Evolutionary conservation across 306 rosid genomes (phyloP).

Genomic region (Trifolium dubium): DNA sequence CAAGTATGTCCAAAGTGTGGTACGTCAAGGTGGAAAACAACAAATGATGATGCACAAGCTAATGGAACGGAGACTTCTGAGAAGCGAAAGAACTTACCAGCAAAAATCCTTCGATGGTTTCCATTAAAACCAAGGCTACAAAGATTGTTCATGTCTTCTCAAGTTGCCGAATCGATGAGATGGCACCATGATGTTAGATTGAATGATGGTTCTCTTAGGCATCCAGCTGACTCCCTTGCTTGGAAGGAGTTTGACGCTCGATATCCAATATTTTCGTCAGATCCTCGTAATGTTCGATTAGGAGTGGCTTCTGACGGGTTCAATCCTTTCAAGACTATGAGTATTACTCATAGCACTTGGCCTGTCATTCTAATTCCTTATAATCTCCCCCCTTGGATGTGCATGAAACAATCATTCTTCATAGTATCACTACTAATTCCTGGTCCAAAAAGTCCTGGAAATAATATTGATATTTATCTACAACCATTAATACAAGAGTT

Average conservation of each 20-base stretch:
- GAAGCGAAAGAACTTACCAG: background rate
- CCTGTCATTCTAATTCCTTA: too few species aligned
- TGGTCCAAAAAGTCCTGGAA: background rate
- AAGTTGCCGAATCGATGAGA: background rate
- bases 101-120: background rate
- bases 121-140: background rate
- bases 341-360: too few species aligned
- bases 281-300: conserved; percentile 1
- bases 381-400: background rate
- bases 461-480: background rate
- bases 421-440: background rate
- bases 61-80: background rate
- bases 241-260: conserved; percentile 3
- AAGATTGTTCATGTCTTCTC: background rate
- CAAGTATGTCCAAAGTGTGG: background rate
- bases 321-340: too few species aligned
- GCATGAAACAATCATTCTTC: background rate
- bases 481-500: background rate
- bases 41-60: background rate
- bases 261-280: background rate
- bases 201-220: background rate
- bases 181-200: conserved; percentile 11
- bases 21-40: conserved; percentile 3
- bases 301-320: background rate
- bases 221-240: background rate